Evolutionary conservation across 352 stramenopile species (phyloP).

Genomic region (Pythium phragmitis): DNA sequence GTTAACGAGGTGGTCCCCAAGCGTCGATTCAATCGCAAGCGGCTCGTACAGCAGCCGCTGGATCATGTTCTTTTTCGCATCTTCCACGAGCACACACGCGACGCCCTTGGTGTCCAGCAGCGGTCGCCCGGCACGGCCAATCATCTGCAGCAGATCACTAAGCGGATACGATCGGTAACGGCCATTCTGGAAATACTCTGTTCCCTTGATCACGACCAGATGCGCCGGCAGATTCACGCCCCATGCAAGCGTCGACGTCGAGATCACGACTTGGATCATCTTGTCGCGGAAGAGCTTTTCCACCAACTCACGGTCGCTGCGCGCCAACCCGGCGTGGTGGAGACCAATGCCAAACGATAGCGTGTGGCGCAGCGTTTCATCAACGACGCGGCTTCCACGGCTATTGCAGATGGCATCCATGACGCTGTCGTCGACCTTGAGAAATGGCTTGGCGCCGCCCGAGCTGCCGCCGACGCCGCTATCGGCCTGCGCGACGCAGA

Average conservation of each 20-base stretch:
- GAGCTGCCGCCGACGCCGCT: constrained; percentile 62
- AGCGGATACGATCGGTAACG: constrained; percentile 98
- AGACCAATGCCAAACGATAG: constrained; percentile 98
- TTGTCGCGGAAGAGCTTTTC: constrained; percentile 95
- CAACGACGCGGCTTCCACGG: constrained; percentile 72
- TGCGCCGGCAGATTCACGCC: constrained; percentile 97
- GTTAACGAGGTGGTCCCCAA: constrained; percentile 90
- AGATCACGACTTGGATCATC: constrained; percentile 96
- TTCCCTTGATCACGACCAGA: constrained; percentile 99
- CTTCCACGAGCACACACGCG: constrained; percentile 96
- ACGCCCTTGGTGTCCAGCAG: constrained; percentile 95
- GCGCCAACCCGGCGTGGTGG: constrained; percentile 92
- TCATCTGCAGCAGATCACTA: constrained; percentile 99
- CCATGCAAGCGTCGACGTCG: constrained; percentile 92
- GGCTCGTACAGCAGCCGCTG: constrained; percentile 98
- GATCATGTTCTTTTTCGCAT: constrained; percentile 98
- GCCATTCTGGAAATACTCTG: constrained; percentile 94
- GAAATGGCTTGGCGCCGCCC: constrained; percentile 91
- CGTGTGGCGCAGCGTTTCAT: constrained; percentile 94
- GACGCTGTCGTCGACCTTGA: constrained; percentile 89
- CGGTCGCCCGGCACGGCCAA: constrained; percentile 95
- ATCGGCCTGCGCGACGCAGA: constrained; percentile 63
- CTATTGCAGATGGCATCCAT: constrained; percentile 81
- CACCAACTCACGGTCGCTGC: constrained; percentile 93
- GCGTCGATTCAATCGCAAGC: constrained; percentile 96